A percentile compares a stretch with the other conserved stretches of the same genome.
Evolutionary conservation across 805 yeast species (phyloP).

Genomic region (Candida incommunis): DNA sequence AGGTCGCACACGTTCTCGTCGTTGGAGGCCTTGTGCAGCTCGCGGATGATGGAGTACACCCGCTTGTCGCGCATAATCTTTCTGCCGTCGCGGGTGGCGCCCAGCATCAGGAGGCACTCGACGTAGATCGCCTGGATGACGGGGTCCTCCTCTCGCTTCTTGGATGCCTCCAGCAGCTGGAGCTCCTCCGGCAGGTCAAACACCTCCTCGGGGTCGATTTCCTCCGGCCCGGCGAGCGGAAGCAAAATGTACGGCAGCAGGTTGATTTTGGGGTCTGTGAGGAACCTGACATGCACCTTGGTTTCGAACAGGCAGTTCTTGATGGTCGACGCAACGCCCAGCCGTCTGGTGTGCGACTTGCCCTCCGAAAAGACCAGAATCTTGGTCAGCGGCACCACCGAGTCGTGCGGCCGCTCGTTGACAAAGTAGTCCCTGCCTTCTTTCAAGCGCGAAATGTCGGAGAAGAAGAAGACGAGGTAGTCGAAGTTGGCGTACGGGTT

Average conservation of each 20-base stretch:
- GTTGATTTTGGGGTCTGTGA: constrained; percentile 51
- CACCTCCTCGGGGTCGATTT: constrained; percentile 70
- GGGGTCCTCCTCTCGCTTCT: constrained; percentile 56
- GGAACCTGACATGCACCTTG: constrained; percentile 43
- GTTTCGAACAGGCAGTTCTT: constrained; percentile 80
- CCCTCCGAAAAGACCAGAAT: constrained; percentile 70
- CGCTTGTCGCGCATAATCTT: constrained; percentile 66
- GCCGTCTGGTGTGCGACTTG: constrained; percentile 65
- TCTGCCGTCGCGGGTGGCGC: constrained; percentile 62
- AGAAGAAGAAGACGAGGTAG: constrained; percentile 75
- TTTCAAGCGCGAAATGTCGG: constrained; percentile 67
- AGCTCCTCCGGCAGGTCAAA: constrained; percentile 80
- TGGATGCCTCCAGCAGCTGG: constrained; percentile 63
- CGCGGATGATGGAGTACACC: constrained; percentile 77
- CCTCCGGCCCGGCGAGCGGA: constrained; percentile 67
- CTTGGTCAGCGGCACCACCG: constrained; percentile 67
- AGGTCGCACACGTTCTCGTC: constrained; percentile 43
- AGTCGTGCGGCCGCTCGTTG: constrained; percentile 57
- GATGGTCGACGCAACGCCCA: constrained; percentile 85
- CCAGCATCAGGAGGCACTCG: constrained; percentile 65
- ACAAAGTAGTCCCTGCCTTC: constrained; percentile 54
- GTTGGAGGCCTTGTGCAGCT: constrained; percentile 46
- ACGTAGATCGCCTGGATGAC: constrained; percentile 55
- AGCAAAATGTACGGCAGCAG: constrained; percentile 67
- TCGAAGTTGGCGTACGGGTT: constrained; percentile 67